phyloP scores from a whole-genome alignment of 2,329 filamentous ascomycete species.

The Penicillium rolfsii region DNA sequence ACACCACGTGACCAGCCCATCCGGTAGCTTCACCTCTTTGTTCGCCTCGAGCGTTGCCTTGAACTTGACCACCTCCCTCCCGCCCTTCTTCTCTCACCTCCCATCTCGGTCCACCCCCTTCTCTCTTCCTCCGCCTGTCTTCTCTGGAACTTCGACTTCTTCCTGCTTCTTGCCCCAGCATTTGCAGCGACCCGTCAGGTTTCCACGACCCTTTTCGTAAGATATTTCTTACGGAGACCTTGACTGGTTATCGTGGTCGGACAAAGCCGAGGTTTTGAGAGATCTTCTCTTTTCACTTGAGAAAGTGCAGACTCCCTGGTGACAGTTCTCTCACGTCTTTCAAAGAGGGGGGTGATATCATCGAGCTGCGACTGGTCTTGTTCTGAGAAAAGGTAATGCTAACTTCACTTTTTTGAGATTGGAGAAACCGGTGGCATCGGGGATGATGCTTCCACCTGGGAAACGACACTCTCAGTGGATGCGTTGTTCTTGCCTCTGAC shows the following conservation, averaged over 20 bases:
- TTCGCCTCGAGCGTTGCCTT: slow-evolving; percentile 15
- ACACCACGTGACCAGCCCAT: slow-evolving; percentile 19
- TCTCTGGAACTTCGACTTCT: slow-evolving; percentile 29
- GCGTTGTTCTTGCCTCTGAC: slow-evolving; percentile 1
- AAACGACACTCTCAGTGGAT: background rate
- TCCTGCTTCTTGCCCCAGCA: slow-evolving; percentile 28
- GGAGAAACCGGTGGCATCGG: slow-evolving; percentile 8
- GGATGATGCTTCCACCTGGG: background rate
- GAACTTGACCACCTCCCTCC: slow-evolving; percentile 18
- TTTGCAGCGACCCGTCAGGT: slow-evolving; percentile 35
- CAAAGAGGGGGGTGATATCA: slow-evolving; percentile 25
- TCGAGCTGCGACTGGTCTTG: slow-evolving; percentile 14
- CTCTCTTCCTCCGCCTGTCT: slow-evolving; percentile 33
- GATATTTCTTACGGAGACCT: slow-evolving; percentile 43
- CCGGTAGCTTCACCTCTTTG: slow-evolving; percentile 16
- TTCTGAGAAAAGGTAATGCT: slow-evolving; percentile 42
- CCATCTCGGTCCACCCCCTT: slow-evolving; percentile 23
- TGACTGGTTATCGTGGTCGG: slow-evolving; percentile 46
- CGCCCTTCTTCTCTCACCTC: slow-evolving; percentile 17
- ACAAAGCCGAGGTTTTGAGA: slow-evolving; percentile 37
- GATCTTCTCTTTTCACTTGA: slow-evolving; percentile 26
- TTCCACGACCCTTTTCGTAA: slow-evolving; percentile 41
- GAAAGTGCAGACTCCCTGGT: slow-evolving; percentile 27
- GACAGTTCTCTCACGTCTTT: slow-evolving; percentile 26
- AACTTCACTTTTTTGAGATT: background rate